Evolutionary conservation across 768 basidiomycete species (phyloP).

Genomic region (Mycena chlorophos): DNA sequence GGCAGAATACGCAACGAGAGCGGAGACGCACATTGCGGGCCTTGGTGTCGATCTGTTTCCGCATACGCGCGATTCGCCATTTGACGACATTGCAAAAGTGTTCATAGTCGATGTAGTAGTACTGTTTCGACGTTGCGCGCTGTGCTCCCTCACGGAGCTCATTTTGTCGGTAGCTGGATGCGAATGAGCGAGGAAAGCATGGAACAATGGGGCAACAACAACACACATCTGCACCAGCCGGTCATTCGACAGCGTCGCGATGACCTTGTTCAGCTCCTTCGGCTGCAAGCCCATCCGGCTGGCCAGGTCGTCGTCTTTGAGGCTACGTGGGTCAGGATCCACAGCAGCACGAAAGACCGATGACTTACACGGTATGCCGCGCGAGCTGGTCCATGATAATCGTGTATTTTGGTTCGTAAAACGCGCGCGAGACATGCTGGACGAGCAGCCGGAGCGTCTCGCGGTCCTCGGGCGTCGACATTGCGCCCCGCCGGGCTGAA

Average conservation of each 20-base stretch:
- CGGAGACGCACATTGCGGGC: constrained; percentile 72
- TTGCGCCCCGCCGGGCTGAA: constrained; percentile 28
- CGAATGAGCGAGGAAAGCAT: not conserved
- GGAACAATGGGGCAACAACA: not conserved
- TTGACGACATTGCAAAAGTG: constrained; percentile 97
- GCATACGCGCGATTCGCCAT: constrained; percentile 94
- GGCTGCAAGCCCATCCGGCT: constrained; percentile 85
- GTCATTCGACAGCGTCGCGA: constrained; percentile 78
- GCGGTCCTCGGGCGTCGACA: constrained; percentile 77
- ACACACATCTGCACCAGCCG: constrained; percentile 76
- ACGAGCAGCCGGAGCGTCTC: constrained; percentile 84
- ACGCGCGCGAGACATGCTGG: constrained; percentile 89
- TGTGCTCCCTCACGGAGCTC: constrained; percentile 89
- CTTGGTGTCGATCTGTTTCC: constrained; percentile 82
- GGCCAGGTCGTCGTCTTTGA: constrained; percentile 93
- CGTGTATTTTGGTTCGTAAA: constrained; percentile 91
- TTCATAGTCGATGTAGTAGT: constrained; percentile 96
- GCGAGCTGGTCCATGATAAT: constrained; percentile 94
- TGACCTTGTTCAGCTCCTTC: constrained; percentile 88
- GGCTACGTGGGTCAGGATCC: constrained; percentile 41
- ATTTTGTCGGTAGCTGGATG: constrained; percentile 77
- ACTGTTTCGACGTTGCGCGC: constrained; percentile 84
- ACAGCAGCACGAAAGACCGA: constrained; percentile 19
- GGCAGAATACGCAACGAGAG: not conserved
- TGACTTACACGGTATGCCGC: constrained; percentile 89